phyloP scores from a whole-genome alignment of 1,284 basidiomycete genomes.

The Uromyces viciae-fabae region DNA sequence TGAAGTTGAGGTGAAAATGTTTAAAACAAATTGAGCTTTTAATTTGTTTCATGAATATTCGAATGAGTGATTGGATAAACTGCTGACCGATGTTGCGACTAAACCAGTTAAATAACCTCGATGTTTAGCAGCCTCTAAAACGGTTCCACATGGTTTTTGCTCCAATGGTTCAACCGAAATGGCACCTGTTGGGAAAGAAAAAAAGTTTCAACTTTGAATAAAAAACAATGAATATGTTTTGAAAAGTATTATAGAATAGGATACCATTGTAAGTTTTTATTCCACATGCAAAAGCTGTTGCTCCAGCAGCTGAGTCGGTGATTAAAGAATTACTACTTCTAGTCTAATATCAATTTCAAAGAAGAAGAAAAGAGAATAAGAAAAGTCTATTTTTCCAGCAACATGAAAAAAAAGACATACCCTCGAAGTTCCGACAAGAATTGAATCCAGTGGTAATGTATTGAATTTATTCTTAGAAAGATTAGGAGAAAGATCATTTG shows the following conservation, averaged over 20 bases:
- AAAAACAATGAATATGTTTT: neutral
- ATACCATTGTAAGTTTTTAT: constrained; percentile 55
- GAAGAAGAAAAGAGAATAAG: neutral
- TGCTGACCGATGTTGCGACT: constrained; percentile 53
- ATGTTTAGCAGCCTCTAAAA: constrained; percentile 56
- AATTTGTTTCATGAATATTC: neutral
- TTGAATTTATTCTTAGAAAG: constrained; percentile 18
- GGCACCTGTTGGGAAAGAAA: constrained; percentile 45
- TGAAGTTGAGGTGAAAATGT: neutral
- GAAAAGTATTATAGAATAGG: neutral
- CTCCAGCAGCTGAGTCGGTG: constrained; percentile 56
- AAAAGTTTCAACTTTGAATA: neutral
- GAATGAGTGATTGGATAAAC: neutral
- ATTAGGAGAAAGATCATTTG: neutral
- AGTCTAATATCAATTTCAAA: too few species aligned
- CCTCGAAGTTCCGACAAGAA: constrained; percentile 53
- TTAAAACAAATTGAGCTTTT: neutral
- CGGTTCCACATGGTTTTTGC: constrained; percentile 53
- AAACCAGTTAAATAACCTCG: constrained; percentile 55
- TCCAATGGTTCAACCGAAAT: constrained; percentile 53
- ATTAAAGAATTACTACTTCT: constrained; percentile 53
- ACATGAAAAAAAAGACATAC: constrained; percentile 4
- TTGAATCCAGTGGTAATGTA: constrained; percentile 52
- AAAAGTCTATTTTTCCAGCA: too few species aligned
- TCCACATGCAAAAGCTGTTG: constrained; percentile 55